Conservation (phyloP, 192 early-diverging fungal genomes). For the Coemansia sp. region DNA sequence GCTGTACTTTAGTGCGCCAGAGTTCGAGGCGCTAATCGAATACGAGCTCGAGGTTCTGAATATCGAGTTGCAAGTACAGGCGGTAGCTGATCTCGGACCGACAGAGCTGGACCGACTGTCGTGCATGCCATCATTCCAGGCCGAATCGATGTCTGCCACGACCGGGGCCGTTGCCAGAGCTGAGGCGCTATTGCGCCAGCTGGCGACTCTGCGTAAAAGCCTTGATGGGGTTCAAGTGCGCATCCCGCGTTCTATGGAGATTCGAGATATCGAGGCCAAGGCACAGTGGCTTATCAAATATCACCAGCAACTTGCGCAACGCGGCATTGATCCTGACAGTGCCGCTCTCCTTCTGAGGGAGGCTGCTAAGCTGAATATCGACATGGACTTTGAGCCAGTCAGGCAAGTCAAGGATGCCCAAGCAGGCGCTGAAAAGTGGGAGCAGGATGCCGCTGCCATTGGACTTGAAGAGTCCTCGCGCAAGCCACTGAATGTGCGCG, state of each 20-base stretch:
- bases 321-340: background rate
- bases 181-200: background rate
- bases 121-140: background rate
- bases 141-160: background rate
- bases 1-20: slow-evolving; percentile 42
- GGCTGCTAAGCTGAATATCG: slow-evolving; percentile 7
- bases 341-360: slow-evolving; percentile 2
- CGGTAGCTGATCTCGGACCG: background rate
- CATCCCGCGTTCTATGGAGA: background rate
- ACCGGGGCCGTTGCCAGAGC: background rate
- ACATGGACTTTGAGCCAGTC: slow-evolving; percentile 2
- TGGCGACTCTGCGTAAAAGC: background rate
- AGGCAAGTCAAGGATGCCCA: slow-evolving; percentile 3
- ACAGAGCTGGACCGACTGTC: slow-evolving; percentile 10
- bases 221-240: background rate
- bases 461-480: slow-evolving; percentile 1
- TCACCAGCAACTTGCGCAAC: slow-evolving; percentile 7
- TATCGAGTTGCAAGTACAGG: slow-evolving; percentile 8
- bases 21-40: slow-evolving; percentile 43
- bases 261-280: slow-evolving; percentile 1
- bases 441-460: slow-evolving; percentile 6
- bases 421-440: slow-evolving; percentile 17
- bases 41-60: slow-evolving; percentile 23
- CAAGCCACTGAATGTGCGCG: slow-evolving; percentile 15
- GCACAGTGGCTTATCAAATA: slow-evolving; percentile 13